Base-by-base conservation (phyloP, 768 basidiomycete genomes). In the Boletus subparvulus region DNA sequence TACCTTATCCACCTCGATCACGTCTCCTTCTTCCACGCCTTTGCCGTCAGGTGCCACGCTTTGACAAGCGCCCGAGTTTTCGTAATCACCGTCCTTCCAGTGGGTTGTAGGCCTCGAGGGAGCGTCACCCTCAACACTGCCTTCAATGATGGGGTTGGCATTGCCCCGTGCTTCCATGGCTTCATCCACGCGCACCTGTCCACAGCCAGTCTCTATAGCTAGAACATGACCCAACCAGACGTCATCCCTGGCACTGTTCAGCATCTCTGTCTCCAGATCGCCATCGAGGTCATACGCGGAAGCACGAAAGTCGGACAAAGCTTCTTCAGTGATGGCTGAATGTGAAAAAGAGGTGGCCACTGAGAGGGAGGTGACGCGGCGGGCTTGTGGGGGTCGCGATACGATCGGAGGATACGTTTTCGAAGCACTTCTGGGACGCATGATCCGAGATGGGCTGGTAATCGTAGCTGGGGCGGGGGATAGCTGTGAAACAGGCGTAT, bases 231-330 rank as follows among this genome's bases (percentile, higher is more conserved):
- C 47, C 10, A 44, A 7, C 59, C 62, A 65, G 11, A 56, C 19
- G 45, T 69, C 68, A 26, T 69, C 62, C 45, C 43, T 51, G 11
- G 60, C 65, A 6, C 60, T 62, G 26, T 67, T 60, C 24, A 69
- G 24, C 67, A 68, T 68, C 60, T 64, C 67, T 16, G 45, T 35
- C 56, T 65, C 63, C 50, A 68, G 26, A 24, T 68, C 67, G n/a
- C 54, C 54, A 42, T 69, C 68, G 6, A 69, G 62, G 42, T 69
- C 68, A 4, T 70, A 69, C 17, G 66, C 62, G 1, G 64, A 63
- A 5, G 52, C 56, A 17, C 59, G 59, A 40, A 66, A 62, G 5
- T 66, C 55, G 32, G 61, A 56, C 6, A 70, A 16, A 6, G 61
- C 66, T 12, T 69, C 66, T n/a, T 70, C 54, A 0, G 65, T 61